phyloP scores from a whole-genome alignment of 2,329 filamentous ascomycete species.

The Neofusicoccum sp. region DNA sequence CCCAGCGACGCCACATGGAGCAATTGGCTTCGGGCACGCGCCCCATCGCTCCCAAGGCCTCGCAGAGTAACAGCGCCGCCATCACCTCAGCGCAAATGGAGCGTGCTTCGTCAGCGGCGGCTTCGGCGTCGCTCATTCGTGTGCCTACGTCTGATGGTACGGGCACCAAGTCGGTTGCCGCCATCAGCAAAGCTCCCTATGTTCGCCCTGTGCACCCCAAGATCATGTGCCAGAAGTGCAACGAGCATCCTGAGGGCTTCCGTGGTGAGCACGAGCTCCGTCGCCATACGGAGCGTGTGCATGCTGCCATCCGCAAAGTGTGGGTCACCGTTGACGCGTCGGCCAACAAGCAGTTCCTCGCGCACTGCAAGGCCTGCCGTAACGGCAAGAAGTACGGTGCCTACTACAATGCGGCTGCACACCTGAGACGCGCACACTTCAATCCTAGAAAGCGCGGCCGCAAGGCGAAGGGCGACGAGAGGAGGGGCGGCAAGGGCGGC shows the following conservation, averaged over 20 bases:
- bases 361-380: constrained; percentile 80
- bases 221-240: constrained; percentile 68
- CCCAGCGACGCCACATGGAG: constrained; percentile 49
- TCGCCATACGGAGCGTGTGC: constrained; percentile 60
- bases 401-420: constrained; percentile 93
- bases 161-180: constrained; percentile 50
- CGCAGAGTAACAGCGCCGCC: constrained; percentile 21
- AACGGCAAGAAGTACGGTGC: constrained; percentile 77
- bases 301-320: constrained; percentile 58
- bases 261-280: constrained; percentile 76
- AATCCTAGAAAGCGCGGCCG: constrained; percentile 63
- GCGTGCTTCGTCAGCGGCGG: constrained; percentile 26
- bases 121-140: constrained; percentile 23
- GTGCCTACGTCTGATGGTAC: constrained; percentile 21
- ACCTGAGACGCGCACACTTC: constrained; percentile 86
- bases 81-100: constrained; percentile 19
- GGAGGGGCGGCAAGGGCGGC: constrained; percentile 60
- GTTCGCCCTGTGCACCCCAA: constrained; percentile 68
- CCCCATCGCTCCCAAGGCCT: constrained; percentile 50
- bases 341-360: constrained; percentile 63
- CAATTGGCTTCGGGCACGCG: constrained; percentile 48
- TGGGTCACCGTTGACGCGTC: constrained; percentile 63
- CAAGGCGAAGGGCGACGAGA: constrained; percentile 57
- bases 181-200: constrained; percentile 54
- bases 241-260: constrained; percentile 73